These are phyloP conservation scores for Astrocystis sublimbata DNA, from an alignment of 495 filamentous ascomycete genomes.

Conservation along the genomic window DNA sequence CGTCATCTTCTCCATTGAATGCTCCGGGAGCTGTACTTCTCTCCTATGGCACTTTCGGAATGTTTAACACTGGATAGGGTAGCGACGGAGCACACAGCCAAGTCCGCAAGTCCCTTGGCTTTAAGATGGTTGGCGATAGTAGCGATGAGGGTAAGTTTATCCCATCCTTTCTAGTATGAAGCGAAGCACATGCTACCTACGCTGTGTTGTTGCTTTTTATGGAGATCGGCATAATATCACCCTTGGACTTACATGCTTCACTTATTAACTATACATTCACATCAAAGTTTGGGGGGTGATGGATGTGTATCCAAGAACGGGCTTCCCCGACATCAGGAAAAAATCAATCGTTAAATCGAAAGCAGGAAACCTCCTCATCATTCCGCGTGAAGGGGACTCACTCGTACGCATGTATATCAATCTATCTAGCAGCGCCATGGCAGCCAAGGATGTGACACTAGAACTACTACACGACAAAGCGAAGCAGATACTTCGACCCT, in stretches of 20 bases:
- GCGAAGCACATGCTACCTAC: neutral
- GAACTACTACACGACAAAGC: conserved; percentile 62
- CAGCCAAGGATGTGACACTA: conserved; percentile 45
- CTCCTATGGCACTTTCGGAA: neutral
- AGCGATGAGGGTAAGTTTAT: conserved; percentile 54
- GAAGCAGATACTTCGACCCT: conserved; percentile 57
- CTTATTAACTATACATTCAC: neutral
- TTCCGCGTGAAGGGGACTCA: conserved; percentile 65
- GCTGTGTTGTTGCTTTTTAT: neutral
- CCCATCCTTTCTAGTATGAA: neutral
- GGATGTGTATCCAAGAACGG: conserved; percentile 72
- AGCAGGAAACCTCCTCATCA: conserved; percentile 58
- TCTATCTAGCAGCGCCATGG: conserved; percentile 36
- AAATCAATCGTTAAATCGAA: conserved; percentile 57
- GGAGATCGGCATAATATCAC: neutral
- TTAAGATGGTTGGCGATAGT: conserved; percentile 72
- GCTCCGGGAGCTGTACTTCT: conserved; percentile 4
- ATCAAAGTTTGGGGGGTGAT: conserved; percentile 66
- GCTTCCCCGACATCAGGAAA: conserved; percentile 74
- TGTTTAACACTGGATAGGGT: conserved; percentile 45
- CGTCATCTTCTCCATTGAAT: neutral
- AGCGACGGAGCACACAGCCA: conserved; percentile 78
- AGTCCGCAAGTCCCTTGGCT: conserved; percentile 66
- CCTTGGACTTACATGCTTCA: neutral
- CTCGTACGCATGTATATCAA: conserved; percentile 65